These are phyloP conservation scores for Orbilia ellipsospora DNA, from an alignment of 2,329 filamentous ascomycete species.

Conservation along the genomic window DNA sequence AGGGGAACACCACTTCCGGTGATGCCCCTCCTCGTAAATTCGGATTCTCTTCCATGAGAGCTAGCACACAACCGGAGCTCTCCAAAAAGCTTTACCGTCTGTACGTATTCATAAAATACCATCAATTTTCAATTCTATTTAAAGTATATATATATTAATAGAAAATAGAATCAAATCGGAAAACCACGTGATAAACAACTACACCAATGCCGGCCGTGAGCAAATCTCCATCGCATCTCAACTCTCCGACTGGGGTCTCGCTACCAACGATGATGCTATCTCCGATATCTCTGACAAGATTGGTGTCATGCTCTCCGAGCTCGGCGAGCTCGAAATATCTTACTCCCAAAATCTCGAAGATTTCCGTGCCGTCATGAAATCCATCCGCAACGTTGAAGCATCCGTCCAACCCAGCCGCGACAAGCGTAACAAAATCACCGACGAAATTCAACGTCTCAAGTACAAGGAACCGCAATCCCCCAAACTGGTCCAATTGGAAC, in stretches of 20 bases:
- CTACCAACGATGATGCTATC: constrained; percentile 85
- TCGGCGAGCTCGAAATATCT: constrained; percentile 90
- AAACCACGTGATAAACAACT: constrained; percentile 85
- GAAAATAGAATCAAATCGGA: constrained; percentile 79
- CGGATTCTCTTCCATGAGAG: constrained; percentile 85
- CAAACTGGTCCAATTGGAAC: constrained; percentile 84
- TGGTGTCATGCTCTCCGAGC: constrained; percentile 88
- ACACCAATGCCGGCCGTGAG: constrained; percentile 86
- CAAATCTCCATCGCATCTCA: constrained; percentile 86
- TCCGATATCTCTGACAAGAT: constrained; percentile 95
- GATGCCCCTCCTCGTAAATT: constrained; percentile 74
- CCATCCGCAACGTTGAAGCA: constrained; percentile 93
- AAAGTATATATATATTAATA: too few relatives aligned
- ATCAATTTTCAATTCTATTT: too few relatives aligned
- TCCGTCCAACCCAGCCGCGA: constrained; percentile 94
- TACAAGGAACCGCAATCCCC: constrained; percentile 88
- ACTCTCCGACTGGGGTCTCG: constrained; percentile 95
- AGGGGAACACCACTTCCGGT: constrained; percentile 64
- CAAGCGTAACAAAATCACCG: constrained; percentile 84
- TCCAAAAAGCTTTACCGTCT: constrained; percentile 88
- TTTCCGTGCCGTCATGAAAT: constrained; percentile 82
- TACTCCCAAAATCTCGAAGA: constrained; percentile 91
- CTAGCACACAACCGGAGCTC: constrained; percentile 84
- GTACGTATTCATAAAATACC: constrained; percentile 32
- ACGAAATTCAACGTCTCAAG: constrained; percentile 92